Base-by-base conservation (phyloP, 73 alveolate species). In the Blepharisma stoltei region DNA sequence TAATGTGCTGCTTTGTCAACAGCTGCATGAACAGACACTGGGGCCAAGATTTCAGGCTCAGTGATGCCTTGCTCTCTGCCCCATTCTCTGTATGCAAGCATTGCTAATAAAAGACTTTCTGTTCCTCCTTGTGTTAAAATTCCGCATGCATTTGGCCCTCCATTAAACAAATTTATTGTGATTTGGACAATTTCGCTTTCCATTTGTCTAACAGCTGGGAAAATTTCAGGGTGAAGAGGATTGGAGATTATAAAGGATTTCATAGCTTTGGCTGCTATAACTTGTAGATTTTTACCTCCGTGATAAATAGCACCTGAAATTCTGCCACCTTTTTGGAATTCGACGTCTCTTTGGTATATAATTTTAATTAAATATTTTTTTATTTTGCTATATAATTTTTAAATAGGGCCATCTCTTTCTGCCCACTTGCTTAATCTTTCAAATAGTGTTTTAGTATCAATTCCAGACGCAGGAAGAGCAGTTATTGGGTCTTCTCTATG, bases 91-190 rank as follows among this genome's bases (percentile, higher is more conserved):
- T 97, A 96, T 46, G 97, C 97, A 75, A 95, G 87, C 53, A 92
- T 85, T 14, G 98, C 97, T 70, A 93, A 53, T 71, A 94, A 38
- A 21, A 94, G 87, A 18, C 98, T 86, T 88, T 96, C 99, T 0
- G 99, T 97, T 67, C 99, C 99, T 6, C 99, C 99, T 41, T 96
- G 71, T 37, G 99, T 97, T 32, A 93, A 68, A 60, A 97, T 47
- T 0, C 99, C 99, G 76, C 48, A 60, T 14, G 45, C 38, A 14
- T 60, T n/a, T 14, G 38, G 14, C 4, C 49, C 14, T 14, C 73
- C 73, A 5, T 60, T n/a, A 25, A 14, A 60, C 90, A 90, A 4
- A 97, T 68, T 54, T 93, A 97, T 32, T 90, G 95, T 37, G 97
- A 98, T 55, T 97, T 84, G 93, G 92, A 97, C 89, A 95, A 85